Conservation (phyloP, 129 eudicot species). For the Ambrosia trifida region DNA sequence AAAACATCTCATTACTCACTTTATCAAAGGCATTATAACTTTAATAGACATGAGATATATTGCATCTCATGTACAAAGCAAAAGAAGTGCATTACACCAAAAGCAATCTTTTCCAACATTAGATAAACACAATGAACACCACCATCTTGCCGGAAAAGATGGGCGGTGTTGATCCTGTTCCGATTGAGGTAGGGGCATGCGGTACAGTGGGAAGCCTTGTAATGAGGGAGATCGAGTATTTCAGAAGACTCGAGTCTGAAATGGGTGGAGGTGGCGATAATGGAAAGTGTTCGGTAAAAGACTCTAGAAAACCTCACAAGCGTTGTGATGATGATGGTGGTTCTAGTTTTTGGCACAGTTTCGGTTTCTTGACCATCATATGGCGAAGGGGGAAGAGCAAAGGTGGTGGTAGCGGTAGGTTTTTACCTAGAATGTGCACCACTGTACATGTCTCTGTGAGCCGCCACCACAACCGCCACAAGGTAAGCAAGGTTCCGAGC, state of each 20-base stretch:
- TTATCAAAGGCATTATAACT: conserved; percentile 39
- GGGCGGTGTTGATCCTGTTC: conserved; percentile 45
- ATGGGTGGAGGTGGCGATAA: conserved; percentile 27
- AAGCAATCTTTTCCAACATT: conserved; percentile 39
- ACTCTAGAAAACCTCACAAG: conserved; percentile 21
- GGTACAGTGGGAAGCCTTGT: conserved; percentile 93
- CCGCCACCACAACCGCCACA: conserved; percentile 27
- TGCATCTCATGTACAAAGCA: conserved; percentile 34
- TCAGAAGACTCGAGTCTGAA: conserved; percentile 45
- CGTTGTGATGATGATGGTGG: conserved; percentile 21
- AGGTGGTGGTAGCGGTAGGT: conserved; percentile 36
- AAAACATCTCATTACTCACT: conserved; percentile 52
- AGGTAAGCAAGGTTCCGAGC: conserved; percentile 41
- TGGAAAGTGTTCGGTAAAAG: conserved; percentile 27
- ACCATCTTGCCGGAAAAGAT: conserved; percentile 38
- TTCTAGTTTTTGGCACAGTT: conserved; percentile 47
- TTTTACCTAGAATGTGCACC: conserved; percentile 62
- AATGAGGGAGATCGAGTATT: conserved; percentile 84
- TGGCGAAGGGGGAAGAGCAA: conserved; percentile 66
- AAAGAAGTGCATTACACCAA: conserved; percentile 36
- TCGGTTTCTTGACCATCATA: conserved; percentile 41
- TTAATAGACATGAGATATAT: conserved; percentile 32
- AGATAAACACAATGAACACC: conserved; percentile 28
- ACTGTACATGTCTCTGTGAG: conserved; percentile 55
- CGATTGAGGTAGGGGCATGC: conserved; percentile 77